Evolutionary conservation across 257 asterid genomes (phyloP).

Genomic region (Solanum medicagineum): DNA sequence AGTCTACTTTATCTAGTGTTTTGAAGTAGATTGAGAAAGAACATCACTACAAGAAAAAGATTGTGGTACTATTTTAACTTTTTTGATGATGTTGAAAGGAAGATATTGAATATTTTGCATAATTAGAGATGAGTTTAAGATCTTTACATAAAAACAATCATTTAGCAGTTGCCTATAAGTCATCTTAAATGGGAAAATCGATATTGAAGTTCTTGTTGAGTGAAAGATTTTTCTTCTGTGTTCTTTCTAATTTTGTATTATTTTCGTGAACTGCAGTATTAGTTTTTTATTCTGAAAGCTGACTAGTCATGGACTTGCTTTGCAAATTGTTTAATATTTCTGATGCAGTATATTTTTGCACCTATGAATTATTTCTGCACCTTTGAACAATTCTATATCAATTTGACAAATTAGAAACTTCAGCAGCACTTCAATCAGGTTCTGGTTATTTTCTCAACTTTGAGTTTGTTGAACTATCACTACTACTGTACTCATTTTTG

Average conservation of each 20-base stretch:
- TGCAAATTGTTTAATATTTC: not conserved
- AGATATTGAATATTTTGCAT: no score
- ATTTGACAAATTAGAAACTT: slow-evolving; percentile 98
- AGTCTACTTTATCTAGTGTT: no score
- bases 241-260: not conserved
- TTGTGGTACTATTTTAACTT: no score
- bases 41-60: no score
- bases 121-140: no score
- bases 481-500: not conserved
- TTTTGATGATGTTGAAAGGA: no score
- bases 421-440: slow-evolving; percentile 99
- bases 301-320: not conserved
- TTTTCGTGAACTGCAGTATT: not conserved
- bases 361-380: slow-evolving; percentile 26
- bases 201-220: not conserved
- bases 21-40: no score
- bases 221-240: not conserved
- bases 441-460: slow-evolving; percentile 36
- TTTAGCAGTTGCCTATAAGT: not conserved
- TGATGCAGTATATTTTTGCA: not conserved
- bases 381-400: slow-evolving; percentile 93
- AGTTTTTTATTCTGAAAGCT: not conserved
- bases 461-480: slow-evolving; percentile 1
- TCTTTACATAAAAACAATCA: no score
- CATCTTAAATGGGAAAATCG: not conserved